phyloP scores from a whole-genome alignment of 305 asterid genomes.

The Solanum chacoense region DNA sequence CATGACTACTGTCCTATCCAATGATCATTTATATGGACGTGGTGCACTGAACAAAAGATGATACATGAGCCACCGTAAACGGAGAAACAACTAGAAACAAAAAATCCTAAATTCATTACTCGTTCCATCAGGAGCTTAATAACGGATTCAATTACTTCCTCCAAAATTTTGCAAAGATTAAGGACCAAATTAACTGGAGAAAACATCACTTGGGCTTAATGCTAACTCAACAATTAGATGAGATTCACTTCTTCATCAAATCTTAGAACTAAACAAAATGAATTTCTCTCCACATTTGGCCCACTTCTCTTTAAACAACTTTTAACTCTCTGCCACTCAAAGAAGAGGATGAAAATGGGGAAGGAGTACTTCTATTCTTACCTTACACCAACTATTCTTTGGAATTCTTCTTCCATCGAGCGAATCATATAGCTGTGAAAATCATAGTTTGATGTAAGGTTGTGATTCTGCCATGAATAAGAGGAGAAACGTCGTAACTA shows the following conservation, averaged over 20 bases:
- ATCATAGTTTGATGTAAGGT: slow-evolving; percentile 95
- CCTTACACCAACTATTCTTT: slow-evolving; percentile 97
- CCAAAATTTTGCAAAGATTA: not conserved
- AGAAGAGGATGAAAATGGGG: not conserved
- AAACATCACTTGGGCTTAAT: not conserved
- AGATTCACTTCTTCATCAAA: not conserved
- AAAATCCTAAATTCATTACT: not conserved
- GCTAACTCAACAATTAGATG: not conserved
- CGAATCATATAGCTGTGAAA: slow-evolving; percentile 99
- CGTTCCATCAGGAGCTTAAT: not conserved
- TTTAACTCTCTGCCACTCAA: not conserved
- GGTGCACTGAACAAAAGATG: not conserved
- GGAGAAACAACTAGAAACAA: not conserved
- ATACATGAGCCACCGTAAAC: not conserved
- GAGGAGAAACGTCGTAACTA: slow-evolving; percentile 28
- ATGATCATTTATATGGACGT: not conserved
- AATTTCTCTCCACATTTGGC: not conserved
- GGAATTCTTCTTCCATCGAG: slow-evolving; percentile 99
- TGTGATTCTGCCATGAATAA: slow-evolving; percentile 90
- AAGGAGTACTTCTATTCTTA: slow-evolving; percentile 13
- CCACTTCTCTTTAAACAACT: not conserved
- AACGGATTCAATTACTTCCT: not conserved
- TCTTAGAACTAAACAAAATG: not conserved
- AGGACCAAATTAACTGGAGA: not conserved
- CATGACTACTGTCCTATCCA: not conserved